phyloP scores from a whole-genome alignment of 805 yeast species.

The Allodekkera sacchari region DNA sequence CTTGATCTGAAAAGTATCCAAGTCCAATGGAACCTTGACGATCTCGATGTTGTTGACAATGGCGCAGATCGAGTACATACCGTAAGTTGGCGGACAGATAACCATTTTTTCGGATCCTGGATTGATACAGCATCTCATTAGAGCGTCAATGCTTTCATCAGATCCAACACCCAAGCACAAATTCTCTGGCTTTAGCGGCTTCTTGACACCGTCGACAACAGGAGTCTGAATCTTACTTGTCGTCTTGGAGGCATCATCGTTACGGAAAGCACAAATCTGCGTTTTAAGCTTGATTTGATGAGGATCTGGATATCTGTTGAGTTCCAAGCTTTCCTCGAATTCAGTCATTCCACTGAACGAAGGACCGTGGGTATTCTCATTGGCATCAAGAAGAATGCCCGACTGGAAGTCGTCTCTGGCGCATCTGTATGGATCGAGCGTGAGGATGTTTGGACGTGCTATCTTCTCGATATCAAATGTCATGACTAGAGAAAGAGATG shows the following conservation, averaged over 20 bases:
- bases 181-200: constrained; percentile 43
- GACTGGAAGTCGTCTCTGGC: constrained; percentile 92
- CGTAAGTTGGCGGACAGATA: constrained; percentile 92
- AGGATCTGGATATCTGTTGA: constrained; percentile 95
- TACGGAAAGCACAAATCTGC: constrained; percentile 65
- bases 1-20: constrained; percentile 57
- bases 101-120: constrained; percentile 81
- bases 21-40: constrained; percentile 65
- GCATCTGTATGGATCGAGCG: constrained; percentile 87
- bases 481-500: constrained; percentile 17
- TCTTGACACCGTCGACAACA: constrained; percentile 8
- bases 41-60: constrained; percentile 79
- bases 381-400: constrained; percentile 89
- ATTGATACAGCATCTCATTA: constrained; percentile 73
- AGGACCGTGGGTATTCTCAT: constrained; percentile 93
- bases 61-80: constrained; percentile 93
- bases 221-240: constrained; percentile 12
- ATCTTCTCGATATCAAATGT: constrained; percentile 46
- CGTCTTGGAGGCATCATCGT: constrained; percentile 32
- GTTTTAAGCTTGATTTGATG: constrained; percentile 75
- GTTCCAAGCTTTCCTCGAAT: constrained; percentile 42
- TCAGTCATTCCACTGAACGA: constrained; percentile 40
- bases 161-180: constrained; percentile 94
- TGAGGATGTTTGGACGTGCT: constrained; percentile 77
- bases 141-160: constrained; percentile 87